A percentile compares a stretch with the other conserved stretches of the same genome.
Conservation (phyloP, 495 filamentous ascomycete species). For the Neohortaea acidophila region DNA sequence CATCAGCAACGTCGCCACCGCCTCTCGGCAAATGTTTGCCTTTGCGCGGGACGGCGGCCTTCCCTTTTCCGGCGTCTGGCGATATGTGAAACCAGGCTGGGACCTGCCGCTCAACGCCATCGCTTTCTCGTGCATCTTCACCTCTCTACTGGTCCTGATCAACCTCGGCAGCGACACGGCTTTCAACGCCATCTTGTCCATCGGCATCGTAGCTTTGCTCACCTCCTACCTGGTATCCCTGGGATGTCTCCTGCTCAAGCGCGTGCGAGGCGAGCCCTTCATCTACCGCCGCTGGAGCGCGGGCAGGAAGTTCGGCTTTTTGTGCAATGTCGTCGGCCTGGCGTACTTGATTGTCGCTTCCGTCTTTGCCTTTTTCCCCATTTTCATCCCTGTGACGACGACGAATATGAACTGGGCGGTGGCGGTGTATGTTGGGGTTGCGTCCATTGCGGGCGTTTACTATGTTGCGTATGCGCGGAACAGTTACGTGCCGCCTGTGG, state of each 20-base stretch:
- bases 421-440: no score
- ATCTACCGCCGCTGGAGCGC: constrained; percentile 21
- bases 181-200: constrained; percentile 40
- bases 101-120: constrained; percentile 26
- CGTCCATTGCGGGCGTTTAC: no score
- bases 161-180: constrained; percentile 43
- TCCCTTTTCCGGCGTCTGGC: constrained; percentile 20
- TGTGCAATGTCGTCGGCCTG: constrained; percentile 23
- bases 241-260: constrained; percentile 20
- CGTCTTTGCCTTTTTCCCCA: constrained; percentile 18
- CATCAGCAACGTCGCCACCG: constrained; percentile 1
- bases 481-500: no score
- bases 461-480: no score
- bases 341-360: no score
- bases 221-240: constrained; percentile 25
- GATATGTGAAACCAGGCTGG: constrained; percentile 2
- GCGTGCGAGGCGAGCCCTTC: constrained; percentile 18
- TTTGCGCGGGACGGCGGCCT: constrained; percentile 13
- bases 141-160: constrained; percentile 42
- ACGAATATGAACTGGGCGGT: no score
- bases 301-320: constrained; percentile 20
- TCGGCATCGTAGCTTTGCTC: constrained; percentile 11
- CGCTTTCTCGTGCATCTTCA: constrained; percentile 32
- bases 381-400: no score
- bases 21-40: constrained; percentile 8